A percentile compares a stretch with the other conserved stretches of the same genome.
Conservation (phyloP, 345 rosid genomes). For the Erodium maritimum region DNA sequence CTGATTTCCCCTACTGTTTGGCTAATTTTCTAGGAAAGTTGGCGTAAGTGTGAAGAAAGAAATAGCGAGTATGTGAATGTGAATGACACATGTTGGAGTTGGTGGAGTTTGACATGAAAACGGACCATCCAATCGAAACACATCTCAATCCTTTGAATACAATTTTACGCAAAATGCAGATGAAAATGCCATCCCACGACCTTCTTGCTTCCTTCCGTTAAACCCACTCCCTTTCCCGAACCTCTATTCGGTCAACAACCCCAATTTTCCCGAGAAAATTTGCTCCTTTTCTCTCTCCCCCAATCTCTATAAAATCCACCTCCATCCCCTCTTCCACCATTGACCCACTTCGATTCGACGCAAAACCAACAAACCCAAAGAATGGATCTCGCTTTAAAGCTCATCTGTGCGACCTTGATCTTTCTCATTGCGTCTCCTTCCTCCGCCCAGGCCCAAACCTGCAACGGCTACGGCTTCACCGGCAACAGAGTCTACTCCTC, state of each 20-base stretch:
- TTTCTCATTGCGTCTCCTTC: constrained; percentile 6
- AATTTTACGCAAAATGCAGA: neutral
- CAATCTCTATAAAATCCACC: neutral
- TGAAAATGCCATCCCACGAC: no score
- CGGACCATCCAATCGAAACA: neutral
- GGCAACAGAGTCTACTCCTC: constrained; percentile 12
- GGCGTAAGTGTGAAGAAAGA: neutral
- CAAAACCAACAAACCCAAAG: neutral
- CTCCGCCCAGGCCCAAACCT: constrained; percentile 25
- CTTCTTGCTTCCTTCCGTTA: neutral
- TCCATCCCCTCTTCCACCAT: neutral
- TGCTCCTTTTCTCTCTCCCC: neutral
- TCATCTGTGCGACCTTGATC: constrained; percentile 6
- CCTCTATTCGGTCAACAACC: neutral
- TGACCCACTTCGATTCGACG: neutral
- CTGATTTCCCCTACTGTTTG: no score
- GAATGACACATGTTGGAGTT: neutral
- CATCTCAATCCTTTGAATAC: neutral
- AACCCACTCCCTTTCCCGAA: neutral
- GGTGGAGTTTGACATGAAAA: neutral
- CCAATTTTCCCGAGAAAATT: no score
- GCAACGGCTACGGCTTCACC: constrained; percentile 24
- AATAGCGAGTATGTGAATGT: neutral
- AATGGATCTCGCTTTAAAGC: neutral
- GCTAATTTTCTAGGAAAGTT: neutral